A percentile compares a stretch with the other conserved stretches of the same genome.
Conservation (phyloP, 1,139 yeast species). For the Yamadazyma aaseri region DNA sequence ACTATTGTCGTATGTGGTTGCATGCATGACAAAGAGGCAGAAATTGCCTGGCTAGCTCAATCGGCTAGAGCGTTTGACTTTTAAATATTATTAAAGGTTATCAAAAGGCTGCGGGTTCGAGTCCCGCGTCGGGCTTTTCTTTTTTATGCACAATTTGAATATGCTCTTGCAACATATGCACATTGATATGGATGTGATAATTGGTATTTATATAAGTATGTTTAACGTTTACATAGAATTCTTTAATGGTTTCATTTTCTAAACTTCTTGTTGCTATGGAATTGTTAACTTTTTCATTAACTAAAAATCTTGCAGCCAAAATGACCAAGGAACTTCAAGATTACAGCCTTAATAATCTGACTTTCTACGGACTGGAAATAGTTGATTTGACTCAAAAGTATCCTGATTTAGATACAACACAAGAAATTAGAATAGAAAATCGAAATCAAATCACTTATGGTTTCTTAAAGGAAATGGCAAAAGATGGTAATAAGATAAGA, state of each 20-base stretch:
- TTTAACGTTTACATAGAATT: no score
- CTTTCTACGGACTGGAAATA: conserved; percentile 4
- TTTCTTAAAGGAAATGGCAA: conserved; percentile 3
- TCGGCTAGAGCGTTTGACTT: conserved; percentile 9
- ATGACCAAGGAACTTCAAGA: no score
- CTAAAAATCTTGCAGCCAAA: no score
- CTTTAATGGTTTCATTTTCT: no score
- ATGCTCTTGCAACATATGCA: no score
- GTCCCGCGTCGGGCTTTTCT: conserved; percentile 5
- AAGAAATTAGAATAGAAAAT: conserved; percentile 7
- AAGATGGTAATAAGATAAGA: conserved; percentile 5
- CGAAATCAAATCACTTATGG: conserved; percentile 6
- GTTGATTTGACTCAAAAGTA: conserved; percentile 8
- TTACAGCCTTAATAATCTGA: no score
- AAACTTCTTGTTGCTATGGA: no score
- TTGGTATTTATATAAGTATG: no score
- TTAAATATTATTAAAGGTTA: conserved; percentile 28
- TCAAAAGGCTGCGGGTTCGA: conserved; percentile 6
- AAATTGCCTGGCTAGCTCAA: conserved; percentile 6
- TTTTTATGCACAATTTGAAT: conserved; percentile 2
- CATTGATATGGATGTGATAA: no score
- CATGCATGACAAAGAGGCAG: no score
- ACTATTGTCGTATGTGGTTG: no score
- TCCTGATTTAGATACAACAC: conserved; percentile 8
- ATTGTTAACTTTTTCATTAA: no score